Base-by-base conservation (phyloP, 345 rosid species). In the Salix arbutifolia region DNA sequence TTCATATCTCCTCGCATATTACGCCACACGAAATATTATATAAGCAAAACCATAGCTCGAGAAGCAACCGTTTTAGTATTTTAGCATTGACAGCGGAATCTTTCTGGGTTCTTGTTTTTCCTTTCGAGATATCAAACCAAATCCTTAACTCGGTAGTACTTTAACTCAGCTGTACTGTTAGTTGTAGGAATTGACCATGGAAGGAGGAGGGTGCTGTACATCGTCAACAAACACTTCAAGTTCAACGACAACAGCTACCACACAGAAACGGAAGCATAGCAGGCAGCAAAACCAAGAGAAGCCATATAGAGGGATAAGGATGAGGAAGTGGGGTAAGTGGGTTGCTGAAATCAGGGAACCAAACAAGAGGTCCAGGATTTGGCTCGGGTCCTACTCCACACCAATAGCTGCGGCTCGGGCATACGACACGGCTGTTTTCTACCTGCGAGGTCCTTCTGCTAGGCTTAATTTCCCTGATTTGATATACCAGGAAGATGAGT, bases 301-400 rank as follows among this genome's bases (percentile, higher is more conserved):
- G 83, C 85, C 82, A 3, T 87, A 87, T 50, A 69, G 86, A 72
- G 89, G 87, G 8, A 87, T 84, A 74, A 70, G 89, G 80, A 87
- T 83, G 89, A 81, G 89, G 74, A 87, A 87, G 86, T 86, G 89
- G 89, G 89, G 89, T 17, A 86, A 86, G 74, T 84, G 87, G 87
- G 89, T 86, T 19, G 89, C 89, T 4, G 87, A 86, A 76, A 81
- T 86, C 65, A 73, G 89, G 50, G 89, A 86, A 65, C 89, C 89
- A 67, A 86, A 86, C 77, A 86, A 86, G 71, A 74, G 89, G 16
- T 78, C 89, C 4, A 74, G 89, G 19, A 84, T 86, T 35, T 86
- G 89, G 89, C 86, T 86, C 1, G 89, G 89, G 52, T 86, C 89
- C 67, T 86, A 86, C 82, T 74, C 79, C 8, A 78, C 89, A 6